A percentile compares a stretch with the other conserved stretches of the same genome.
Conservation (phyloP, 306 rosid genomes). For the Cucurbita moschata region DNA sequence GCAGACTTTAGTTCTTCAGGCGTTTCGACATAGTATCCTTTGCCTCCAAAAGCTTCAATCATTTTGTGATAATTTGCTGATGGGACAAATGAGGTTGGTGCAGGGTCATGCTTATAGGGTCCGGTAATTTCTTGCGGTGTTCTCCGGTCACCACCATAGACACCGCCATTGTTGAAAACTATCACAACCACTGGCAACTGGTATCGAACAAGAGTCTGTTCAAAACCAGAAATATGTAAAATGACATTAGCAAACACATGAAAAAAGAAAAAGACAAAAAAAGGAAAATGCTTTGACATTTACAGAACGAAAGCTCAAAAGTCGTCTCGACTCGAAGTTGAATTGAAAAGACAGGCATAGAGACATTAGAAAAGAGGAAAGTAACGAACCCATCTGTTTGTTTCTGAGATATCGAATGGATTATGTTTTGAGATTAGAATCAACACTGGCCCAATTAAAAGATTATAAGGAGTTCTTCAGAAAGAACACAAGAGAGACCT, state of each 20-base stretch:
- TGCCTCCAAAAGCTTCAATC: conserved; percentile 98
- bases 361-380: neutral
- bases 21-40: conserved; percentile 61
- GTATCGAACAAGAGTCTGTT: conserved; percentile 88
- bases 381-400: neutral
- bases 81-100: conserved; percentile 82
- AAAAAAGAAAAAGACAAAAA: neutral
- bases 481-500: neutral
- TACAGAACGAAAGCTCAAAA: neutral
- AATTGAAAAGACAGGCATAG: neutral
- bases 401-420: neutral
- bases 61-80: conserved; percentile 58
- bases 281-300: neutral
- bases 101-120: conserved; percentile 80
- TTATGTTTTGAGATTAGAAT: neutral
- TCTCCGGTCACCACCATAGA: conserved; percentile 60
- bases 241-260: neutral
- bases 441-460: neutral
- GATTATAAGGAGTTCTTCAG: neutral
- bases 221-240: neutral
- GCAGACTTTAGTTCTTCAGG: conserved; percentile 74
- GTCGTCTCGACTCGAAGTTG: neutral
- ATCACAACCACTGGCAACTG: conserved; percentile 79
- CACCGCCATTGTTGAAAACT: conserved; percentile 90
- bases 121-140: conserved; percentile 60